Percentiles rank a stretch among this genome's conserved stretches.
Evolutionary conservation across 2,329 filamentous ascomycete species (phyloP).

Genomic region (Xylariaceae sp.): DNA sequence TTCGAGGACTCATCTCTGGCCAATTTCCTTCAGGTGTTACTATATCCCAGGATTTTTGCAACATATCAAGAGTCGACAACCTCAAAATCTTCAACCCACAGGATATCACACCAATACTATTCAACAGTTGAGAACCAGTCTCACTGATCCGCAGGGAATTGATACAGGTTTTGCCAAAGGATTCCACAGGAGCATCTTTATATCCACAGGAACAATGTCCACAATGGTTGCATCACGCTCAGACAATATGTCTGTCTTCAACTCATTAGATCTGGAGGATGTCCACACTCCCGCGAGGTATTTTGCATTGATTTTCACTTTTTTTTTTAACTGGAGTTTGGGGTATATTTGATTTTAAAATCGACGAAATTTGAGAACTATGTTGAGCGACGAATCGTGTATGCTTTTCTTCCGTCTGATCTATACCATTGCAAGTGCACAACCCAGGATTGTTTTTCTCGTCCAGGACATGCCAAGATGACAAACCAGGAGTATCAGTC

Average conservation of each 20-base stretch:
- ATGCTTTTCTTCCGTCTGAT: constrained; percentile 29
- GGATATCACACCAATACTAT: constrained; percentile 23
- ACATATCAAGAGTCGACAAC: constrained; percentile 30
- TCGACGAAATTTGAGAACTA: no score
- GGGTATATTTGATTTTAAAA: constrained; percentile 43
- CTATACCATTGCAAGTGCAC: constrained; percentile 35
- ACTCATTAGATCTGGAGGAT: constrained; percentile 61
- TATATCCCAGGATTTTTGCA: constrained; percentile 33
- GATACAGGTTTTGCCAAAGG: constrained; percentile 46
- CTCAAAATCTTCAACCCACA: constrained; percentile 16
- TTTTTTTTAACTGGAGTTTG: constrained; percentile 48
- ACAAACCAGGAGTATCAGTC: constrained; percentile 17
- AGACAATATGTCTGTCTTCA: constrained; percentile 60
- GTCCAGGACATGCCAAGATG: constrained; percentile 28
- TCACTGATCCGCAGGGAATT: constrained; percentile 36
- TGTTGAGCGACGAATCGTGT: constrained; percentile 43
- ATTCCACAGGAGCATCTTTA: constrained; percentile 39
- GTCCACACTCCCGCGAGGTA: constrained; percentile 68
- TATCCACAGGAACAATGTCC: constrained; percentile 55
- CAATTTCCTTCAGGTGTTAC: constrained; percentile 35
- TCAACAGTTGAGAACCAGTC: constrained; percentile 37
- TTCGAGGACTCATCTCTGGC: constrained; percentile 19
- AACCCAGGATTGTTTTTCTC: constrained; percentile 20
- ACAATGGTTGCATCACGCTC: constrained; percentile 54
- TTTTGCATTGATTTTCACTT: constrained; percentile 59